Percentiles rank a stretch among this genome's conserved stretches.
Conservation (phyloP, 2,329 filamentous ascomycete species). For the Triangularia setosa region DNA sequence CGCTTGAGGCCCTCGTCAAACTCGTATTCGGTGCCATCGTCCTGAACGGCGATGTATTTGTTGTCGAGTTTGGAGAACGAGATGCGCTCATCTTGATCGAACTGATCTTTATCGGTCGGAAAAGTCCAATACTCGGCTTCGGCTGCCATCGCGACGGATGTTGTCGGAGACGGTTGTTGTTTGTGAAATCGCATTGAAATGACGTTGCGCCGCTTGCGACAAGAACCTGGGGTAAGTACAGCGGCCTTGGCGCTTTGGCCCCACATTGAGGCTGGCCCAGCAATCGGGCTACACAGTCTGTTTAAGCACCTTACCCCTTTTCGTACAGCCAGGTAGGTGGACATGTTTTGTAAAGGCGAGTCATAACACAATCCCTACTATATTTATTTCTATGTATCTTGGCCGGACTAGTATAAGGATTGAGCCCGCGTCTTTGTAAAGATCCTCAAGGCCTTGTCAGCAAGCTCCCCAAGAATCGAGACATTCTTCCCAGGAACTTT, state of each 20-base stretch:
- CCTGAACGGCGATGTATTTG: constrained; percentile 80
- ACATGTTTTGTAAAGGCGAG: no score
- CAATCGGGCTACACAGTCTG: not conserved
- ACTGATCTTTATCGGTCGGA: constrained; percentile 61
- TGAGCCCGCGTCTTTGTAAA: not conserved
- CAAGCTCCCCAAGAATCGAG: not conserved
- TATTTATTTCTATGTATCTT: not conserved
- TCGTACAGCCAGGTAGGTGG: no score
- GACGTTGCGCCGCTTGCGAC: constrained; percentile 1
- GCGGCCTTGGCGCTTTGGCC: not conserved
- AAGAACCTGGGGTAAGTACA: not conserved
- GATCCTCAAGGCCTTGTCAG: not conserved
- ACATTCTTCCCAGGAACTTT: not conserved
- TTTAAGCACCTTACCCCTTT: not conserved
- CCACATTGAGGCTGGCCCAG: not conserved
- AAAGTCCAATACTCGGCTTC: constrained; percentile 40
- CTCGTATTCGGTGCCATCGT: constrained; percentile 80
- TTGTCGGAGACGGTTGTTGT: not conserved
- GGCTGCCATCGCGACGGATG: constrained; percentile 13
- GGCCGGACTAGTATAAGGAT: not conserved
- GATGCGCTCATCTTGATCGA: constrained; percentile 75
- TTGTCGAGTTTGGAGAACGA: constrained; percentile 80
- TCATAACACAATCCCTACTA: not conserved
- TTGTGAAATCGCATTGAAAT: not conserved
- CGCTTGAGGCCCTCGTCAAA: constrained; percentile 67